A percentile compares a stretch with the other conserved stretches of the same genome.
phyloP scores from a whole-genome alignment of 208 protist species.

The Crithidia fasciculata region DNA sequence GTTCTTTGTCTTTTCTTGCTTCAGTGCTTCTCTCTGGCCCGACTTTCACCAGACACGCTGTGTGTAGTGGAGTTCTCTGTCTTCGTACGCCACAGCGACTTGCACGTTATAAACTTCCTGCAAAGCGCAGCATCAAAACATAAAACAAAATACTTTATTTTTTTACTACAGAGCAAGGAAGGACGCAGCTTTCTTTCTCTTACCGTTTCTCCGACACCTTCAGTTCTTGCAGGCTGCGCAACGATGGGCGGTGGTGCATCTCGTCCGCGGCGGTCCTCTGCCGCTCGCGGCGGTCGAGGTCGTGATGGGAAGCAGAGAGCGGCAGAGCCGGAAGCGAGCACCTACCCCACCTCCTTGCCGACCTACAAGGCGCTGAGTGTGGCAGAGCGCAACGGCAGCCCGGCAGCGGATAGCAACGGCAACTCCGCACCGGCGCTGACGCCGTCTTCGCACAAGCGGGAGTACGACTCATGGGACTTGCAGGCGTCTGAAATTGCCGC shows the following conservation, averaged over 20 bases:
- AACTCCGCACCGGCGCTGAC: constrained; percentile 10
- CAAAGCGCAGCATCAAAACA: background rate
- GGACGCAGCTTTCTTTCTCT: constrained; percentile 6
- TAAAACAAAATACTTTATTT: background rate
- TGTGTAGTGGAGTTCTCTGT: too few species aligned
- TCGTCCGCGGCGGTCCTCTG: background rate
- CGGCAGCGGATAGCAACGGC: constrained; percentile 4
- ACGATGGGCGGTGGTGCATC: constrained; percentile 32
- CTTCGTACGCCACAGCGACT: background rate
- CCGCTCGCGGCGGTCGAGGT: background rate
- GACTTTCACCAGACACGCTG: too few species aligned
- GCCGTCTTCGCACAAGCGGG: constrained; percentile 2
- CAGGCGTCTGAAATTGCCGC: constrained; percentile 6
- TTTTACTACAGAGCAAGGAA: background rate
- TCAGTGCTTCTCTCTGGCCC: too few species aligned
- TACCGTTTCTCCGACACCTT: background rate
- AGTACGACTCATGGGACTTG: constrained; percentile 15
- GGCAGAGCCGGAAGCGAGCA: background rate
- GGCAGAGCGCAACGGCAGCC: background rate
- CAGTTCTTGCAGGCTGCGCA: background rate
- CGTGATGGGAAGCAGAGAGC: background rate
- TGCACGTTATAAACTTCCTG: background rate
- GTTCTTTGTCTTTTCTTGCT: too few species aligned
- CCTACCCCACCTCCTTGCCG: background rate
- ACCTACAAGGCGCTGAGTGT: constrained; percentile 7